These are phyloP conservation scores for Chalara sp. DNA, from an alignment of 2,329 filamentous ascomycete species.

Conservation along the genomic window DNA sequence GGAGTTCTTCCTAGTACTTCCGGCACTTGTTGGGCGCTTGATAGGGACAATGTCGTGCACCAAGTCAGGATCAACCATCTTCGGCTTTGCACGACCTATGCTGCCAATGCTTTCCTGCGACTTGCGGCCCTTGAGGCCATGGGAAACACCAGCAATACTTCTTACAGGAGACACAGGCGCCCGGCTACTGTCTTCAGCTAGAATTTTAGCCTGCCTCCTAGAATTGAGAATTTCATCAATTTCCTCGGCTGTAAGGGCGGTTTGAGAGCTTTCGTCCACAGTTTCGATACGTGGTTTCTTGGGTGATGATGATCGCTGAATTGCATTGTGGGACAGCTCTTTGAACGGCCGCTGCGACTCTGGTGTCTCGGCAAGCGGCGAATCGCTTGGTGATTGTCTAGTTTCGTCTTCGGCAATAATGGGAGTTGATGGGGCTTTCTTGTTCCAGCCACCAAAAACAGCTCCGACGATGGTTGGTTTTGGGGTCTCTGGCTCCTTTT, in stretches of 20 bases:
- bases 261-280: conserved; percentile 73
- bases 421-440: conserved; percentile 31
- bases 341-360: conserved; percentile 52
- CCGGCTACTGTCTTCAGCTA: conserved; percentile 17
- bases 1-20: conserved; percentile 53
- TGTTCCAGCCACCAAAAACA: conserved; percentile 39
- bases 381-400: conserved; percentile 47
- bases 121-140: conserved; percentile 36
- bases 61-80: conserved; percentile 27
- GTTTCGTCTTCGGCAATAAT: conserved; percentile 61
- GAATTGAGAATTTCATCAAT: conserved; percentile 70
- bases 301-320: conserved; percentile 28
- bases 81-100: conserved; percentile 32
- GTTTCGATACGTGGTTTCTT: conserved; percentile 39
- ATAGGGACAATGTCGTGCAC: conserved; percentile 27
- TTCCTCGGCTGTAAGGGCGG: conserved; percentile 71
- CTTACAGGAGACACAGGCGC: conserved; percentile 20
- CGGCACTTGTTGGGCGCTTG: conserved; percentile 64
- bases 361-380: conserved; percentile 41
- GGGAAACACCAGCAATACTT: conserved; percentile 23
- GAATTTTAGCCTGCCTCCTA: conserved; percentile 31
- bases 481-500: conserved; percentile 33
- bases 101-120: conserved; percentile 45
- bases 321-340: conserved; percentile 55
- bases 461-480: conserved; percentile 35